Evolutionary conservation across 1,139 yeast genomes (phyloP).

Genomic region (Yamadazyma conglobata): DNA sequence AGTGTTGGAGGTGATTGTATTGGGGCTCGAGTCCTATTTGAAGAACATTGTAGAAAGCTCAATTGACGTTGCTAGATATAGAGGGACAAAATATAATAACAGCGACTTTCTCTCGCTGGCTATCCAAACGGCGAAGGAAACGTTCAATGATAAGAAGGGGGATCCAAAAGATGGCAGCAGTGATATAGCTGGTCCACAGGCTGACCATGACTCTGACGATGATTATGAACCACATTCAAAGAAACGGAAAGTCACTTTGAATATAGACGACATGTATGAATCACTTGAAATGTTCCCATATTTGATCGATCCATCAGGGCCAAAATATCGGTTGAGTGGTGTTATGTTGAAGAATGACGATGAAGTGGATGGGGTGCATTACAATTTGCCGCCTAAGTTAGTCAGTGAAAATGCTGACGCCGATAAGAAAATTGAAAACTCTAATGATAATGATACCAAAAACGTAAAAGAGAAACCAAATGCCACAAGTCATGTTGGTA

Average conservation of each 20-base stretch:
- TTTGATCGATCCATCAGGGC: conserved; percentile 65
- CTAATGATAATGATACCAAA: conserved; percentile 4
- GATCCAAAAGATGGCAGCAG: conserved; percentile 4
- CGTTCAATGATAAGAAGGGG: conserved; percentile 12
- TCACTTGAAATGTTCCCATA: conserved; percentile 65
- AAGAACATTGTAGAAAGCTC: conserved; percentile 73
- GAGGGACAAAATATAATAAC: conserved; percentile 51
- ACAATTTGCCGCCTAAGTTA: conserved; percentile 38
- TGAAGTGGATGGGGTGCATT: conserved; percentile 35
- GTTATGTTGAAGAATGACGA: conserved; percentile 61
- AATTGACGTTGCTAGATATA: conserved; percentile 65
- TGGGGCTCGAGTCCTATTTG: conserved; percentile 79
- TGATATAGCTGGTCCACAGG: neutral
- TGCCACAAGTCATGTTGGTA: conserved; percentile 44
- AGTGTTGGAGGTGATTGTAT: conserved; percentile 70
- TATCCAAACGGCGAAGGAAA: conserved; percentile 17
- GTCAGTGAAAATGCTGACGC: conserved; percentile 9
- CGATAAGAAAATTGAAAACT: conserved; percentile 4
- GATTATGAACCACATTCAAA: conserved; percentile 19
- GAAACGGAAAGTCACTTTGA: conserved; percentile 40
- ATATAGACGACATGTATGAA: conserved; percentile 64
- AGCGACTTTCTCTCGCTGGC: conserved; percentile 32
- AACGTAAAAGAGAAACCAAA: conserved; percentile 1
- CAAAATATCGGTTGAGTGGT: conserved; percentile 48
- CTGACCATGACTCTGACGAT: conserved; percentile 16